Conservation (phyloP, 176 grass and related monocot genomes). For the Oryza meridionalis region DNA sequence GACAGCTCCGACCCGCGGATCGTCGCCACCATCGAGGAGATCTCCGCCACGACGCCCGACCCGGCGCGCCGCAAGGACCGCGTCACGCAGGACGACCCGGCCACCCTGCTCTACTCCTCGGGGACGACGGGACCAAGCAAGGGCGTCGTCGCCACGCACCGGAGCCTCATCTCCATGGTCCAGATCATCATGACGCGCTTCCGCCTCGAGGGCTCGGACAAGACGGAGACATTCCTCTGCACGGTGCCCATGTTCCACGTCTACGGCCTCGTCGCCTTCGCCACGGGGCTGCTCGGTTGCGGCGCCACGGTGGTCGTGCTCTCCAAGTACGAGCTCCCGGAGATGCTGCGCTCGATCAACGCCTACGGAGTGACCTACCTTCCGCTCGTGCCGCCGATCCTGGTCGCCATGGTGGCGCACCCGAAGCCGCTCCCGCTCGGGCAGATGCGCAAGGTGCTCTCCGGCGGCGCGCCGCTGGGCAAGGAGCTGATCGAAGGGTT, state of each 20-base stretch:
- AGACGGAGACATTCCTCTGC: constrained; percentile 78
- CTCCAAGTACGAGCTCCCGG: constrained; percentile 84
- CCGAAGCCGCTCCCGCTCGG: constrained; percentile 61
- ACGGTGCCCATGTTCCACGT: constrained; percentile 98
- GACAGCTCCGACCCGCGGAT: constrained; percentile 50
- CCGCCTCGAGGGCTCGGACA: constrained; percentile 63
- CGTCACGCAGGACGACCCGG: constrained; percentile 78
- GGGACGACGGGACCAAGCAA: constrained; percentile 93
- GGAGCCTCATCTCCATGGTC: constrained; percentile 91
- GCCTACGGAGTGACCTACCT: constrained; percentile 81
- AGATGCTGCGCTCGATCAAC: constrained; percentile 78
- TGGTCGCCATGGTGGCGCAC: constrained; percentile 80
- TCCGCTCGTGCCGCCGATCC: constrained; percentile 87
- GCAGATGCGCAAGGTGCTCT: constrained; percentile 59
- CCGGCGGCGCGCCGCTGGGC: constrained; percentile 81
- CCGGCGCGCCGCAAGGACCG: constrained; percentile 30
- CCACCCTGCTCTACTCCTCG: constrained; percentile 95
- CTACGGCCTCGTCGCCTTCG: constrained; percentile 90
- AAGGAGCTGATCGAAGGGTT: constrained; percentile 91
- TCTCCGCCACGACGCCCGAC: constrained; percentile 60
- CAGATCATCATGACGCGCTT: constrained; percentile 88
- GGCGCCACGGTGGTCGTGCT: constrained; percentile 88
- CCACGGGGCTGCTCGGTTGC: constrained; percentile 85
- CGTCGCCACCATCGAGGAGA: constrained; percentile 70
- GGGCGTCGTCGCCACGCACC: constrained; percentile 90